Evolutionary conservation across 352 stramenopile species (phyloP), one percentile per base, ranked within the genome.

Genomic region (Phytopythium mirpurense): DNA sequence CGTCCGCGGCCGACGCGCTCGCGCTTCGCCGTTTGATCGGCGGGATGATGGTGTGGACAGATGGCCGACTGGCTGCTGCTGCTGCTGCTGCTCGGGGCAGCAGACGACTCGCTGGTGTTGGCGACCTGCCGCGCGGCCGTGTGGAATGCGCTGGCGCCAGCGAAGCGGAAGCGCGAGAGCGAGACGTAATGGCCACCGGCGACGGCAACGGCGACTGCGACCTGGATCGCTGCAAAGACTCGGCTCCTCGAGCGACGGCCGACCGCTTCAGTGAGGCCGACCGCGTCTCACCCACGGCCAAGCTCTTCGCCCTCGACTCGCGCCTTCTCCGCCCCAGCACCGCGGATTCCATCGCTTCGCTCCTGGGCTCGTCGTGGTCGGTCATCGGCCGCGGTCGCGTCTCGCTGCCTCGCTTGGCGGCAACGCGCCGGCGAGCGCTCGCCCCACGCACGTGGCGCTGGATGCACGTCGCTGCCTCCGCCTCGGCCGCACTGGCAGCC

Each of bases 401-500:
- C 24, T 34, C 6, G 27, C 10, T 3, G 8, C 5, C 15, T 23
- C 32, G 45, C 5, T 19, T 21, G n/a, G 23, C 15, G 2, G 18
- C 10, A 8, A 38, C 6, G n/a, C 29, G 45, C 11, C 38, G 41
- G 44, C 57, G 51, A 46, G 49, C 40, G 35, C 60, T 55, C 18
- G 19, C 35, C 6, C 42, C 64, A 35, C 60, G 58, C 49, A 61
- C 51, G 48, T 64, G 56, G 8, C 64, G 56, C 29, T 72, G 68
- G 29, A 75, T 72, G 21, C 55, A 64, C 16, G 44, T 71, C 6
- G 61, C 59, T 32, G 63, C 60, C 40, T 62, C 26, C 3, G 45
- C 42, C 53, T 65, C 54, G 6, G 4, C 23, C 18, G 29, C 14
- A 16, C 27, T 10, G 16, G 11, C 38, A 4, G 44, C 11, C n/a